Conservation (phyloP, 2,329 filamentous ascomycete species). For the Neofusicoccum sp. region DNA sequence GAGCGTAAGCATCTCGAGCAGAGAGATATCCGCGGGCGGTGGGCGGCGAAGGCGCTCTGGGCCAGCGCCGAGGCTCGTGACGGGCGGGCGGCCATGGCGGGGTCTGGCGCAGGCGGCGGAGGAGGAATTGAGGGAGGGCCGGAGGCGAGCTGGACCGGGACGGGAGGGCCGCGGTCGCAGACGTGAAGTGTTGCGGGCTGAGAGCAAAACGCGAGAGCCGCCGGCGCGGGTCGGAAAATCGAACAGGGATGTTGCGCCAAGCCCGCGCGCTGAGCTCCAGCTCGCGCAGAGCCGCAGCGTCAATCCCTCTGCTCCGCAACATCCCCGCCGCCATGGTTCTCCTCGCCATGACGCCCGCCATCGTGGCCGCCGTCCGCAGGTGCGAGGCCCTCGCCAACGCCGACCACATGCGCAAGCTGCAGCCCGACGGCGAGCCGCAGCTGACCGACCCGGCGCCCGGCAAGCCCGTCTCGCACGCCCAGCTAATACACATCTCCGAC, state of each 20-base stretch:
- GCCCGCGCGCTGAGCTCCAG: constrained; percentile 3
- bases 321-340: constrained; percentile 60
- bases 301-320: constrained; percentile 4
- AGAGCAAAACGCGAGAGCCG: constrained; percentile 8
- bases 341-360: constrained; percentile 70
- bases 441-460: constrained; percentile 55
- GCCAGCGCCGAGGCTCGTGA: constrained; percentile 35
- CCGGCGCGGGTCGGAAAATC: constrained; percentile 18
- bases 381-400: constrained; percentile 25
- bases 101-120: neutral
- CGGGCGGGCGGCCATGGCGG: constrained; percentile 30
- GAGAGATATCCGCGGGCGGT: constrained; percentile 23
- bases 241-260: constrained; percentile 14
- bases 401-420: constrained; percentile 27
- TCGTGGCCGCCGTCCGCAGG: constrained; percentile 60
- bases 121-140: neutral
- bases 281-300: neutral
- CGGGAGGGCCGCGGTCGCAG: constrained; percentile 6
- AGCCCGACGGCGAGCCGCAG: constrained; percentile 45
- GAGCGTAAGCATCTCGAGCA: constrained; percentile 31
- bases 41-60: constrained; percentile 27
- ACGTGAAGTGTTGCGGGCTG: constrained; percentile 10
- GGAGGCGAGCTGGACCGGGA: constrained; percentile 3
- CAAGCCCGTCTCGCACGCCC: constrained; percentile 68
- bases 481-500: constrained; percentile 64